These are phyloP conservation scores for Diaporthe ampelina DNA, from an alignment of 2,329 filamentous ascomycete genomes.

Conservation along the genomic window DNA sequence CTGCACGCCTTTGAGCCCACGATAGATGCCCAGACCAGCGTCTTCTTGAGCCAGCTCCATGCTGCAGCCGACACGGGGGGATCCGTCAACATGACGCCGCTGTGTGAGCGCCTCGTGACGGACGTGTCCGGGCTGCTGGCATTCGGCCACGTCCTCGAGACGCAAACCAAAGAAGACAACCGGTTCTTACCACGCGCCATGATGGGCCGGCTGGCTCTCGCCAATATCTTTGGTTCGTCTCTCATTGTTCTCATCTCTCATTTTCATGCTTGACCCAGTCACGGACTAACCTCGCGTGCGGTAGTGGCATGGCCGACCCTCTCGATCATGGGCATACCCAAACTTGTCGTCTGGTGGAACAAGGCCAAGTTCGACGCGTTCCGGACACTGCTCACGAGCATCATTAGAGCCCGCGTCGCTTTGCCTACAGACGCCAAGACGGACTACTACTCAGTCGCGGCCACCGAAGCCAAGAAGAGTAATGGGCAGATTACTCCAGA, in stretches of 20 bases:
- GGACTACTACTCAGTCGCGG: conserved; percentile 38
- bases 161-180: conserved; percentile 34
- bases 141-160: conserved; percentile 37
- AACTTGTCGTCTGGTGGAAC: neutral
- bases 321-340: neutral
- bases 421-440: conserved; percentile 34
- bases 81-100: conserved; percentile 41
- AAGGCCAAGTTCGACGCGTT: conserved; percentile 10
- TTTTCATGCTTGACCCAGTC: neutral
- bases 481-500: neutral
- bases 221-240: conserved; percentile 6
- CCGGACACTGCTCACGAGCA: neutral
- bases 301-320: conserved; percentile 20
- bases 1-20: conserved; percentile 41
- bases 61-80: neutral
- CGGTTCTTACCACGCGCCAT: neutral
- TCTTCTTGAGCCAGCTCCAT: conserved; percentile 39
- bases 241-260: neutral
- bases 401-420: conserved; percentile 33
- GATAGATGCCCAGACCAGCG: conserved; percentile 38
- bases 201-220: neutral
- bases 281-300: no score
- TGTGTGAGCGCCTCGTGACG: conserved; percentile 37
- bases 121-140: conserved; percentile 43
- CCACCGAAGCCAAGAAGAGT: conserved; percentile 3